Percentiles rank a stretch among this genome's conserved stretches.
These are phyloP conservation scores for Phytophthora idaei DNA, from an alignment of 352 stramenopile genomes.

Conservation along the genomic window DNA sequence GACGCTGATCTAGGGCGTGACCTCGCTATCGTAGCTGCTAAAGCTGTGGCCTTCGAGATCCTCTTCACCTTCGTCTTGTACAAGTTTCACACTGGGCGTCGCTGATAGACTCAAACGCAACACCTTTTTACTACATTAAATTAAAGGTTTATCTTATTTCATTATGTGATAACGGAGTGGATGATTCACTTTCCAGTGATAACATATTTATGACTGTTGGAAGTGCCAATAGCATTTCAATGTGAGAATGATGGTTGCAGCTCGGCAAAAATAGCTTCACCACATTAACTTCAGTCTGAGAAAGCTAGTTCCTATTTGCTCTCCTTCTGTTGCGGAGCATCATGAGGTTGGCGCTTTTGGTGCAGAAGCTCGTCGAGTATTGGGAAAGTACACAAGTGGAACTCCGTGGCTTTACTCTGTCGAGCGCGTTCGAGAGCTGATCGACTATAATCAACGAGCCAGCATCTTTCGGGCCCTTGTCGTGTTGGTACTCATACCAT, in stretches of 20 bases:
- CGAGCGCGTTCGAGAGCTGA: slow-evolving; percentile 11
- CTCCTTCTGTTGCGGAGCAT: background rate
- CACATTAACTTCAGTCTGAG: too few species aligned
- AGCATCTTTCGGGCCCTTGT: slow-evolving; percentile 6
- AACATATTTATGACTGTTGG: too few species aligned
- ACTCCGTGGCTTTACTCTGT: slow-evolving; percentile 29
- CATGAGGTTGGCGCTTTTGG: background rate
- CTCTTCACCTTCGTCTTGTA: slow-evolving; percentile 46
- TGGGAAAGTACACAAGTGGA: slow-evolving; percentile 22
- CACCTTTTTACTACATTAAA: background rate
- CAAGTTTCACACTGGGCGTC: slow-evolving; percentile 32
- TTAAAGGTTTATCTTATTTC: background rate
- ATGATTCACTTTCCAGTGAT: too few species aligned
- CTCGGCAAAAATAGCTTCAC: too few species aligned
- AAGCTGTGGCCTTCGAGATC: slow-evolving; percentile 51
- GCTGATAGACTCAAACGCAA: background rate
- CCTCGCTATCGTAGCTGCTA: slow-evolving; percentile 51
- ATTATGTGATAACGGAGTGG: too few species aligned
- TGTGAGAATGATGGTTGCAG: too few species aligned
- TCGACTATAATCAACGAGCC: background rate
- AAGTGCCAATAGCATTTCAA: too few species aligned
- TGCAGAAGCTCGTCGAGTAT: background rate
- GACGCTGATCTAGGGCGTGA: slow-evolving; percentile 48
- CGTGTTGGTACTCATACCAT: slow-evolving; percentile 8
- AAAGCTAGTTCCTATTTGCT: background rate